Evolutionary conservation across 2,329 filamentous ascomycete genomes (phyloP), one percentile per base, ranked within the genome.

Genomic region (Alternaria ethzedia): DNA sequence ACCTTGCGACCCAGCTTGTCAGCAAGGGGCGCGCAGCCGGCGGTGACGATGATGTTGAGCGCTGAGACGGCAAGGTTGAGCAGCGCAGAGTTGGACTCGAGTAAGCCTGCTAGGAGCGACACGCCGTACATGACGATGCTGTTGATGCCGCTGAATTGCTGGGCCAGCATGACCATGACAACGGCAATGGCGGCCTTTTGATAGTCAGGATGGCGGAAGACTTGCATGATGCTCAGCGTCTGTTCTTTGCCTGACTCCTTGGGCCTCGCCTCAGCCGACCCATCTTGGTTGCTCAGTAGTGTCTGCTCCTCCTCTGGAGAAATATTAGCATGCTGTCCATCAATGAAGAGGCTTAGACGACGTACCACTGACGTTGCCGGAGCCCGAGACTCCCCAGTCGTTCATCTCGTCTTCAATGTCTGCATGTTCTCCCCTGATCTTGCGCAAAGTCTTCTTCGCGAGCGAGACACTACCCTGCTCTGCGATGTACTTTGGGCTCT

Each of bases 121-220:
- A 98, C 96, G 3, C 94, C 97, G 81, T 99, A 99, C 94, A 99
- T 97, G 81, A 98, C 91, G 75, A 98, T 95, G 62, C 91, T 95
- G 86, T 99, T 98, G 82, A 98, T 95, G 50, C 82, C 95, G 62
- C 92, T 95, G 41, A 97, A 85, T 79, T 99, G 96, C 78, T 98
- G 96, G 1, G 92, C 91, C 62, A 94, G 86, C 94, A 98, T 97
- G 75, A 97, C 89, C 70, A 93, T 89, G 89, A 97, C 96, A 70
- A 97, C 90, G 1, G 93, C 94, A 12, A 97, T 87, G 4, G 97
- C 92, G 5, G 94, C 93, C 63, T 96, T 85, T 57, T 96, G 90
- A 56, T 92, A 91, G 9, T 87, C 82, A 0, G 89, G 86, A 70
- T 95, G 88, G 23, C 82, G 85, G 43, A 93, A 79, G 10, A 94